phyloP scores from a whole-genome alignment of 148 eudicot genomes.

The Oxyria digyna region DNA sequence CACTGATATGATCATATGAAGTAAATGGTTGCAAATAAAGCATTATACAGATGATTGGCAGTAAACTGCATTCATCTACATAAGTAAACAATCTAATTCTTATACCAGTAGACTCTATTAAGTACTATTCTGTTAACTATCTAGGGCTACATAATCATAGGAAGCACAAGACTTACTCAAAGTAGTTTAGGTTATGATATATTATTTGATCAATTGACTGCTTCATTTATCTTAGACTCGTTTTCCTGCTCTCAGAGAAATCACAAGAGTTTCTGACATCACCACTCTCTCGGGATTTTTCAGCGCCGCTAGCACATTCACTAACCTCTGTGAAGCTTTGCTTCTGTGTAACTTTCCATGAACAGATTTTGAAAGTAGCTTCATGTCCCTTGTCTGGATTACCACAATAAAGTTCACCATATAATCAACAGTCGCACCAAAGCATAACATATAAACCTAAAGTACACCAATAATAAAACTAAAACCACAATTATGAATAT shows the following conservation, averaged over 20 bases:
- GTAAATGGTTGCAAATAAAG: not conserved
- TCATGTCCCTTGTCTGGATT: slow-evolving; percentile 69
- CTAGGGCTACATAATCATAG: not conserved
- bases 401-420: not conserved
- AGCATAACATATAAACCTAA: not conserved
- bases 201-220: not conserved
- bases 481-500: not conserved
- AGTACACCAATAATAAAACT: not conserved
- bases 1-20: not conserved
- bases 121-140: not conserved
- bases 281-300: slow-evolving; percentile 37
- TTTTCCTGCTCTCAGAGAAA: slow-evolving; percentile 51
- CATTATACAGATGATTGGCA: not conserved
- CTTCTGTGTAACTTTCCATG: slow-evolving; percentile 50
- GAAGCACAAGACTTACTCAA: not conserved
- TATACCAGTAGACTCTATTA: not conserved
- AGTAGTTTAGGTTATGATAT: not conserved
- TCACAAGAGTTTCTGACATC: slow-evolving; percentile 40
- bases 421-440: not conserved
- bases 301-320: slow-evolving; percentile 44
- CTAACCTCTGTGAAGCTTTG: slow-evolving; percentile 72
- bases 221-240: no score
- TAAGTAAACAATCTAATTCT: not conserved
- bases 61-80: not conserved
- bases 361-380: slow-evolving; percentile 43